Conservation (phyloP, 164 flowering plant species). For the Kingdonia uniflora region DNA sequence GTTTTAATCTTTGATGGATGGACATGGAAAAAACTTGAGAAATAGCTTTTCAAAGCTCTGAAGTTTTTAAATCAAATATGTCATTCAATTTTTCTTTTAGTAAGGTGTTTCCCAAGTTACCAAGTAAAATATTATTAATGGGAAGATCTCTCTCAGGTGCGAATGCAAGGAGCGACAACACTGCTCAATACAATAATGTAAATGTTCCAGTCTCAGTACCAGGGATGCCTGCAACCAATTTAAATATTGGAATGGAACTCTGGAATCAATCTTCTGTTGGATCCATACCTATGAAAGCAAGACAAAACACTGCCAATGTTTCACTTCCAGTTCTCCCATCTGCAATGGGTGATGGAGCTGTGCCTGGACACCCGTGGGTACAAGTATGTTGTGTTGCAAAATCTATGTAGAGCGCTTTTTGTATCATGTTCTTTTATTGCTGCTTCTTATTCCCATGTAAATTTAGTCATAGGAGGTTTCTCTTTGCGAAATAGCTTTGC, state of each 20-base stretch:
- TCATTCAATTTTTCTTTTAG: too few relatives aligned
- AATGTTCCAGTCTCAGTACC: slow-evolving; percentile 34
- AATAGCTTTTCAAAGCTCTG: too few relatives aligned
- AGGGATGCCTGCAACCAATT: slow-evolving; percentile 67
- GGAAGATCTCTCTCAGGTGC: slow-evolving; percentile 30
- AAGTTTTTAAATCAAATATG: too few relatives aligned
- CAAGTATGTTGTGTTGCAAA: slow-evolving; percentile 23
- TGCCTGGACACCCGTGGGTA: slow-evolving; percentile 52
- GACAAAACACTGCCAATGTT: slow-evolving; percentile 29
- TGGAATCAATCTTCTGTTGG: slow-evolving; percentile 49
- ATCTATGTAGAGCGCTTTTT: too few relatives aligned
- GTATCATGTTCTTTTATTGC: too few relatives aligned
- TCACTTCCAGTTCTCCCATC: slow-evolving; percentile 14
- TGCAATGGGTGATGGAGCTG: slow-evolving; percentile 31
- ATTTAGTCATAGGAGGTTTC: too few relatives aligned
- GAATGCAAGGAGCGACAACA: slow-evolving; percentile 40
- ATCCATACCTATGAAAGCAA: slow-evolving; percentile 38
- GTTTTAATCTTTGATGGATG: too few relatives aligned
- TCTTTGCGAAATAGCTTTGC: too few relatives aligned
- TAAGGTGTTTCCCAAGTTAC: too few relatives aligned
- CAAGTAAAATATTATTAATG: slow-evolving; percentile 1
- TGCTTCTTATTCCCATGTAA: too few relatives aligned
- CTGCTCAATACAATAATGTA: slow-evolving; percentile 12
- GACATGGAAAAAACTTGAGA: too few relatives aligned
- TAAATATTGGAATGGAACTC: slow-evolving; percentile 79